These are phyloP conservation scores for Suillus clintonianus DNA, from an alignment of 768 basidiomycete species.

Conservation along the genomic window DNA sequence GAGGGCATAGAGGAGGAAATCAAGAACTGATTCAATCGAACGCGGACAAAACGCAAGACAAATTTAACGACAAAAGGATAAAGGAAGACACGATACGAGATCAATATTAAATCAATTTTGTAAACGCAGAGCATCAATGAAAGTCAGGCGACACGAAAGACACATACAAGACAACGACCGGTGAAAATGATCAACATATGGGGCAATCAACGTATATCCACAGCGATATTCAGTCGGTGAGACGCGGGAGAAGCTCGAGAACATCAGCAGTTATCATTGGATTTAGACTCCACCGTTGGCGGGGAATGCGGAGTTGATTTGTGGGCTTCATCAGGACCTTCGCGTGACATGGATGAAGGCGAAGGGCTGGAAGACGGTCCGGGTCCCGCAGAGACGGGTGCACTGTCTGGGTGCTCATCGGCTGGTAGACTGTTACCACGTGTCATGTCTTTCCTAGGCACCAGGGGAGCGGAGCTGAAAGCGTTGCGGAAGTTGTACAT, in stretches of 20 bases:
- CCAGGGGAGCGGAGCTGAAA: constrained; percentile 1
- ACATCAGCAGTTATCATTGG: background rate
- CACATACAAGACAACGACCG: background rate
- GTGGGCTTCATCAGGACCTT: background rate
- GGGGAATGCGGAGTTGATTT: background rate
- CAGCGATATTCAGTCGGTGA: background rate
- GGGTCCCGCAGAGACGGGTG: constrained; percentile 1
- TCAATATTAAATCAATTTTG: constrained; percentile 5
- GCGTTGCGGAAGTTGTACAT: constrained; percentile 29
- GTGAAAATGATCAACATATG: constrained; percentile 4
- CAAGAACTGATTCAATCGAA: constrained; percentile 3
- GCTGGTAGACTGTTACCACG: constrained; percentile 1
- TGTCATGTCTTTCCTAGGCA: background rate
- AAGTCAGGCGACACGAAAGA: background rate
- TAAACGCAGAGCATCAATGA: constrained; percentile 3
- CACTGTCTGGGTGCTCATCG: background rate
- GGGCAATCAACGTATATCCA: constrained; percentile 1
- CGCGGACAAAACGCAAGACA: constrained; percentile 1
- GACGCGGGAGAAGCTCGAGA: background rate
- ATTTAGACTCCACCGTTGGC: background rate
- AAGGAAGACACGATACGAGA: constrained; percentile 23
- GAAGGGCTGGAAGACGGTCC: constrained; percentile 3
- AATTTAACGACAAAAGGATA: constrained; percentile 7
- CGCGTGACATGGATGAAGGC: background rate
- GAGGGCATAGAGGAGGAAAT: constrained; percentile 14